These are phyloP conservation scores for Aspergillus phoenicis DNA, from an alignment of 2,329 filamentous ascomycete species.

Conservation along the genomic window DNA sequence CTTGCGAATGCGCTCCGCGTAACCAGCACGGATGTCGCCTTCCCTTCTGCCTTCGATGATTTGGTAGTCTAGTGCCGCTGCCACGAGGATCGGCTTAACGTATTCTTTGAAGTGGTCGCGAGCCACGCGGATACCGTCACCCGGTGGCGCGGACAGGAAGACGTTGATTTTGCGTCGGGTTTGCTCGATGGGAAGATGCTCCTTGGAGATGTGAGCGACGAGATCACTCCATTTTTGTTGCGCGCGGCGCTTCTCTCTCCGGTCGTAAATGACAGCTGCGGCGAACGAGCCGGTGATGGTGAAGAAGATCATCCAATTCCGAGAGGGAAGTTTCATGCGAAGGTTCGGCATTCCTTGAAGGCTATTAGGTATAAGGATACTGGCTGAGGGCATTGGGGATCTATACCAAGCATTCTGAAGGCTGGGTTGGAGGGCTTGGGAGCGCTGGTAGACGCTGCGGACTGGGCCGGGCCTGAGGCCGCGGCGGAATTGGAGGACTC, in stretches of 20 bases:
- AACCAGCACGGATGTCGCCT: constrained; percentile 85
- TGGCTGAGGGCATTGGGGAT: neutral
- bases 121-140: constrained; percentile 78
- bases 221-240: constrained; percentile 84
- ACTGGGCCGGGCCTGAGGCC: constrained; percentile 40
- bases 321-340: constrained; percentile 81
- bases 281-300: constrained; percentile 75
- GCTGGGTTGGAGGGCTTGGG: constrained; percentile 65
- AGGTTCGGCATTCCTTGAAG: constrained; percentile 75
- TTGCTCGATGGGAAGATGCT: constrained; percentile 70
- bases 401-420: constrained; percentile 68
- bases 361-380: neutral
- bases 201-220: constrained; percentile 80
- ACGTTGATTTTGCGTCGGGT: constrained; percentile 84
- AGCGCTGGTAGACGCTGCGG: constrained; percentile 18
- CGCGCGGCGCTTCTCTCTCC: constrained; percentile 80
- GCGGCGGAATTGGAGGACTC: constrained; percentile 40
- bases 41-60: constrained; percentile 89
- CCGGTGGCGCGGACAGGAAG: constrained; percentile 82
- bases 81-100: constrained; percentile 86
- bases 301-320: constrained; percentile 98
- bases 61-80: constrained; percentile 91
- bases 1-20: constrained; percentile 81
- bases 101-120: constrained; percentile 96
- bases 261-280: constrained; percentile 85